Base-by-base conservation (phyloP, 208 protist species). In the Leishmania gerbilli region DNA sequence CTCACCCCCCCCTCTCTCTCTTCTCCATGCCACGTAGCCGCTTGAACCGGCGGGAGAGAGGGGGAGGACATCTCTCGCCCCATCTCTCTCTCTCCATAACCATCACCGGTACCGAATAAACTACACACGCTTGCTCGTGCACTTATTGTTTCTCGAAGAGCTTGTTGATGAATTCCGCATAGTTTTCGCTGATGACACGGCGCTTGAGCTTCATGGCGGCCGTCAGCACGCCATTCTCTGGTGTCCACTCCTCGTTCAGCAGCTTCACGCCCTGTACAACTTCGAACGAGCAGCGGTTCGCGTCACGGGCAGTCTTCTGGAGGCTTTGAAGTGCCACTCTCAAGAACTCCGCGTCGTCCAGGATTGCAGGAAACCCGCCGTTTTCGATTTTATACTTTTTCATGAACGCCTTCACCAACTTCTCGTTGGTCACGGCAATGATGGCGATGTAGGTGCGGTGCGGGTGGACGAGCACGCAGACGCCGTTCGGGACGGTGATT, bases 141-240 rank as follows among this genome's bases (percentile, higher is more conserved):
- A 1, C 47, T 71, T 90, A 81, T 8, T 56, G 27, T 3, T 93
- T 86, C 45, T 37, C 68, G 72, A 97, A 98, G 31, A 96, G 80
- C 42, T 89, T 74, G 17, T 83, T 71, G 74, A 98, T 98, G 1
- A 86, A 53, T 11, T 90, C 81, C 64, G 84, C 88, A 81, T 96
- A 97, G 5, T 82, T 80, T 71, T 92, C 87, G 15, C 93, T 88
- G 64, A 98, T 89, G 5, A 82, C 81, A 47, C 88, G 86, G 60
- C 95, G 87, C 72, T 91, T 91, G 40, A 98, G 86, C 81, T 98
- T 98, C 90, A 94, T 88, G 2, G 95, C 91, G 1, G 95, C 92
- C 5, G 95, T 98, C 56, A 97, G 83, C 47, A 92, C 80, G 40
- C 88, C 90, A 79, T 96, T 97, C 78, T 95, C 91, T 5, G 91